Conservation (phyloP, 352 stramenopile species). For the Globisporangium rhizosaccharum region DNA sequence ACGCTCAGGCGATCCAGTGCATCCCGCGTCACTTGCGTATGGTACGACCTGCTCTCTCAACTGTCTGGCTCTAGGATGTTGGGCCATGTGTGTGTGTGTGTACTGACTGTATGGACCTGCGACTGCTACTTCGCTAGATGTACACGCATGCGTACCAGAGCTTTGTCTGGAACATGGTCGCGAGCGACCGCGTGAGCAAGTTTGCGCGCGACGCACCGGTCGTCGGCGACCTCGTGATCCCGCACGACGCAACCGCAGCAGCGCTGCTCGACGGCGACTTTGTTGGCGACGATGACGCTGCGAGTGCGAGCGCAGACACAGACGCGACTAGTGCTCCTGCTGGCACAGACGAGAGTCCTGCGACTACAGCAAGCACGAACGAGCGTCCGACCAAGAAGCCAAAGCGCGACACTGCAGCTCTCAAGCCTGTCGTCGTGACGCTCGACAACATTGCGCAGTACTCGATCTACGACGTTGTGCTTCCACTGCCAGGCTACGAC, state of each 20-base stretch:
- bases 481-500: constrained; percentile 93
- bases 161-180: constrained; percentile 94
- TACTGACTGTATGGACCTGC: background rate
- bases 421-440: constrained; percentile 53
- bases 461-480: constrained; percentile 92
- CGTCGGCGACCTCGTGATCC: constrained; percentile 90
- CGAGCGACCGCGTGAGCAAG: constrained; percentile 83
- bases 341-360: constrained; percentile 23
- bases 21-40: constrained; percentile 85
- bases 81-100: background rate
- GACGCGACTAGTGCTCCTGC: background rate
- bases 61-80: background rate
- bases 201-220: constrained; percentile 62
- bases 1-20: constrained; percentile 59
- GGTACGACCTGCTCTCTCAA: constrained; percentile 19
- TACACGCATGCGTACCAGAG: constrained; percentile 93
- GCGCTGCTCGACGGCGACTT: constrained; percentile 18
- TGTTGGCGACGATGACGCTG: constrained; percentile 21
- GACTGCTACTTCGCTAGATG: constrained; percentile 37
- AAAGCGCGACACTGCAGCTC: constrained; percentile 14
- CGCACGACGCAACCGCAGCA: constrained; percentile 11
- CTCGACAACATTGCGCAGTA: constrained; percentile 88
- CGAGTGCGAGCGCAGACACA: background rate
- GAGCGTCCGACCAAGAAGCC: constrained; percentile 30
- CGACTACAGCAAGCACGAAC: constrained; percentile 2